These are phyloP conservation scores for Globisporangium parvum DNA, from an alignment of 352 stramenopile genomes.

Conservation along the genomic window DNA sequence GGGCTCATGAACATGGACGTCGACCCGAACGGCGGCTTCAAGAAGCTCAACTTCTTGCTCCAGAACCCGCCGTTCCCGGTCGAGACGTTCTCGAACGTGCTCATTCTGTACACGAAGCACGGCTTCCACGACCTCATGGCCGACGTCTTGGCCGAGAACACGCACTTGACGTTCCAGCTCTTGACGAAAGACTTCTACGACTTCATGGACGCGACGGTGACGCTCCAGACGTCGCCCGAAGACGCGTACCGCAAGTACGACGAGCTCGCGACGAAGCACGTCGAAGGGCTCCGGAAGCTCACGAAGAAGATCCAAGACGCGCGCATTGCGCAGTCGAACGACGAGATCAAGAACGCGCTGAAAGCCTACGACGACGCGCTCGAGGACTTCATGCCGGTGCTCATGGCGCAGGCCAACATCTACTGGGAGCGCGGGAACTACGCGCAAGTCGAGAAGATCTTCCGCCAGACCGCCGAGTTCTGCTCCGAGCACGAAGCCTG, in stretches of 20 bases:
- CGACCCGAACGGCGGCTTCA: slow-evolving; percentile 90
- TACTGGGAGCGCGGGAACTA: slow-evolving; percentile 97
- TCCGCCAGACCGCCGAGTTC: slow-evolving; percentile 93
- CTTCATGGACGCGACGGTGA: slow-evolving; percentile 94
- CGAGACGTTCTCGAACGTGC: slow-evolving; percentile 94
- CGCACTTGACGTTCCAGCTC: slow-evolving; percentile 91
- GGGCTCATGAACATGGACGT: slow-evolving; percentile 93
- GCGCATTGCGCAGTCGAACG: slow-evolving; percentile 86
- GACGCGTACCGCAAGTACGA: slow-evolving; percentile 93
- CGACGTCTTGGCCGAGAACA: slow-evolving; percentile 94
- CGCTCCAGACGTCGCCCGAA: slow-evolving; percentile 90
- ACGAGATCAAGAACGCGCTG: slow-evolving; percentile 88
- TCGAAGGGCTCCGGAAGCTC: slow-evolving; percentile 90
- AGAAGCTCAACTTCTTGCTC: slow-evolving; percentile 95
- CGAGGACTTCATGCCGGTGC: slow-evolving; percentile 93
- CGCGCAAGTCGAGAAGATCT: slow-evolving; percentile 94
- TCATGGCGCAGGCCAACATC: slow-evolving; percentile 95
- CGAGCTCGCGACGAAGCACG: slow-evolving; percentile 90
- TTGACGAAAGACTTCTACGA: slow-evolving; percentile 93
- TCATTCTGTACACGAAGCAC: slow-evolving; percentile 94
- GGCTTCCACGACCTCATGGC: slow-evolving; percentile 93
- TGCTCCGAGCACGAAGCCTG: slow-evolving; percentile 93
- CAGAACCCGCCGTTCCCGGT: slow-evolving; percentile 92
- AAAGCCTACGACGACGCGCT: slow-evolving; percentile 94
- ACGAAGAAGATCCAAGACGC: slow-evolving; percentile 95